Base-by-base conservation (phyloP, 1,284 basidiomycete genomes). In the Sporisorium graminicola region DNA sequence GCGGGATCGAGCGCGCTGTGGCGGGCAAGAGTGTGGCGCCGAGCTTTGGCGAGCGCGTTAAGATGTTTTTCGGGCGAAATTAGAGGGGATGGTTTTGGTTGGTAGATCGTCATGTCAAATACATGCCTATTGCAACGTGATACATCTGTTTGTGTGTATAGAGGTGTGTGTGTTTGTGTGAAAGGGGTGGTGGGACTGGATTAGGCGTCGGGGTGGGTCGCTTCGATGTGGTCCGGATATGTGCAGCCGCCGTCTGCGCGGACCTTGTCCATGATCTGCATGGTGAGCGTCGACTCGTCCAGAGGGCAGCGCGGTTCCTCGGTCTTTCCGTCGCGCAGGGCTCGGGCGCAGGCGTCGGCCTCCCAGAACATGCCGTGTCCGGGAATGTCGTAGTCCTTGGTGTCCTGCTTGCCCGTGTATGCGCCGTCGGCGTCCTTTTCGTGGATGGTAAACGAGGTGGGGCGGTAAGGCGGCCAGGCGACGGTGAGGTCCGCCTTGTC, bases 301-400 rank as follows among this genome's bases (percentile, higher is more conserved):
- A 91, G 91, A 1, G 90, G 89, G 92, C 93, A 94, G 26, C 90
- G 79, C 6, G 88, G 88, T 78, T 92, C 93, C 86, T 94, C 90
- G n/a, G 87, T 86, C 87, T 92, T 92, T 8, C 92, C 92, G 64
- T 91, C 92, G 52, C 90, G 86, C 22, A 95, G 87, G 80, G 92
- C 93, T 54, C 92, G 86, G 16, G 93, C 94, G 18, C 94, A 93
- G 73, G 94, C 94, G 76, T 94, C 93, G 9, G 92, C 92, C 53
- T 83, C 81, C 77, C 72, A 82, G 42, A 78, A 77, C 77, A 82
- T 80, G 14, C 80, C 79, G 27, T 88, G 88, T 24, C 90, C 90
- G 0, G 87, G 88, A 82, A 88, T 88, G 26, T 88, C 87, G 79
- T 89, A 88, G 72, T 92, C 89, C 77, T 90, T 88, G 33, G 70